These are phyloP conservation scores for Lanmaoa rubissima DNA, from an alignment of 768 basidiomycete genomes.

Conservation along the genomic window DNA sequence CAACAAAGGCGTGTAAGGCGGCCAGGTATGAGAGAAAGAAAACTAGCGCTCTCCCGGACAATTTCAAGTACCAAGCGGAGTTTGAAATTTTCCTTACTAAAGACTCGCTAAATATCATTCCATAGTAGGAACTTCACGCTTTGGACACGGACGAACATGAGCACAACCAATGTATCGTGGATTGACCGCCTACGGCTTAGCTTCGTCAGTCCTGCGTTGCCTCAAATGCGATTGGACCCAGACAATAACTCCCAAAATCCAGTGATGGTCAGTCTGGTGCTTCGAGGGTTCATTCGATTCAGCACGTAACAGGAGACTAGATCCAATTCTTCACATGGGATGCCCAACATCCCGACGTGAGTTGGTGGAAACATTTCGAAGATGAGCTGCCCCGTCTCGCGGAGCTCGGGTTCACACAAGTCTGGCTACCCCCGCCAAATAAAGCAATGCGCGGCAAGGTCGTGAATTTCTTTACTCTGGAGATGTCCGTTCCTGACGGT, in stretches of 20 bases:
- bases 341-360: slow-evolving; percentile 48
- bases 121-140: not conserved
- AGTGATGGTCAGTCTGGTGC: slow-evolving; percentile 54
- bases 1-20: slow-evolving; percentile 45
- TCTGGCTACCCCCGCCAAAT: slow-evolving; percentile 83
- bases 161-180: slow-evolving; percentile 17
- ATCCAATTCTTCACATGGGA: slow-evolving; percentile 90
- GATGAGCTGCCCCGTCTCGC: slow-evolving; percentile 59
- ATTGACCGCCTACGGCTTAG: slow-evolving; percentile 21
- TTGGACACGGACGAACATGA: slow-evolving; percentile 7
- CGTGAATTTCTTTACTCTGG: not conserved
- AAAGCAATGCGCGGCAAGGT: slow-evolving; percentile 66
- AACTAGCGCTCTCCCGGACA: accelerated
- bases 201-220: slow-evolving; percentile 42
- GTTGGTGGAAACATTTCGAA: slow-evolving; percentile 83
- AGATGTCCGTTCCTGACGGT: slow-evolving; percentile 9
- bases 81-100: slow-evolving; percentile 8
- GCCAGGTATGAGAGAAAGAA: slow-evolving; percentile 35
- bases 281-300: not conserved
- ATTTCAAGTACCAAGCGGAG: slow-evolving; percentile 24
- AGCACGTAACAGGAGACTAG: slow-evolving; percentile 30
- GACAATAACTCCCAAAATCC: slow-evolving; percentile 50
- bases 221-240: slow-evolving; percentile 61
- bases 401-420: slow-evolving; percentile 71
- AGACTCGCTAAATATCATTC: no score